phyloP scores from a whole-genome alignment of 352 stramenopile genomes.

The Phytophthora citricola region DNA sequence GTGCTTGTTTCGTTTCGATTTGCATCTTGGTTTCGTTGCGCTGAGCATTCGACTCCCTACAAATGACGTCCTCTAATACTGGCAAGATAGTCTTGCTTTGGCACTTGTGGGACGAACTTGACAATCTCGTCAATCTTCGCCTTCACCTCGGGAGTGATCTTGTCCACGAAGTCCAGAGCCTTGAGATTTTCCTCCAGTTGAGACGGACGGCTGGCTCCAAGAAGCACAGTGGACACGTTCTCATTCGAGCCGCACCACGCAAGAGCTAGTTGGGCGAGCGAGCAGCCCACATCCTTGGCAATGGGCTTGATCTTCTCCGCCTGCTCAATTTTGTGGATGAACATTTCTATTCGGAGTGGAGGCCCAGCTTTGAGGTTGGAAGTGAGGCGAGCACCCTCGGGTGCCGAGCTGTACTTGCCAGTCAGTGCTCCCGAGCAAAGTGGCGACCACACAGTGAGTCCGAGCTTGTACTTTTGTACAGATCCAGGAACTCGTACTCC shows the following conservation, averaged over 20 bases:
- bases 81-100: slow-evolving; percentile 1
- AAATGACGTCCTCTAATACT: slow-evolving; percentile 13
- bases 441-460: slow-evolving; percentile 10
- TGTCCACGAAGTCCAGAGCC: slow-evolving; percentile 13
- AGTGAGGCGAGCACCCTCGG: slow-evolving; percentile 25
- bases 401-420: slow-evolving; percentile 17
- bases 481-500: slow-evolving; percentile 29
- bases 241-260: slow-evolving; percentile 16
- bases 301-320: slow-evolving; percentile 19
- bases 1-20: background rate
- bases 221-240: slow-evolving; percentile 20
- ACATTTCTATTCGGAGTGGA: too few relatives aligned
- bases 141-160: slow-evolving; percentile 18
- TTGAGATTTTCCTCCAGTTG: slow-evolving; percentile 23
- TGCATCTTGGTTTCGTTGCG: too few relatives aligned
- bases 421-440: slow-evolving; percentile 4
- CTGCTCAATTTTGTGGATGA: background rate
- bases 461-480: slow-evolving; percentile 33
- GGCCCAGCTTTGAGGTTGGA: too few relatives aligned
- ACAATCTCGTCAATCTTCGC: slow-evolving; percentile 12
- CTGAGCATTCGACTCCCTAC: background rate
- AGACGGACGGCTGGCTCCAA: slow-evolving; percentile 13
- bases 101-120: slow-evolving; percentile 4
- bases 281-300: slow-evolving; percentile 12
- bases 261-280: slow-evolving; percentile 9